Evolutionary conservation across 2,329 filamentous ascomycete genomes (phyloP), one percentile per base, ranked within the genome.

Genomic region (Chrysosporium keratinophilum): DNA sequence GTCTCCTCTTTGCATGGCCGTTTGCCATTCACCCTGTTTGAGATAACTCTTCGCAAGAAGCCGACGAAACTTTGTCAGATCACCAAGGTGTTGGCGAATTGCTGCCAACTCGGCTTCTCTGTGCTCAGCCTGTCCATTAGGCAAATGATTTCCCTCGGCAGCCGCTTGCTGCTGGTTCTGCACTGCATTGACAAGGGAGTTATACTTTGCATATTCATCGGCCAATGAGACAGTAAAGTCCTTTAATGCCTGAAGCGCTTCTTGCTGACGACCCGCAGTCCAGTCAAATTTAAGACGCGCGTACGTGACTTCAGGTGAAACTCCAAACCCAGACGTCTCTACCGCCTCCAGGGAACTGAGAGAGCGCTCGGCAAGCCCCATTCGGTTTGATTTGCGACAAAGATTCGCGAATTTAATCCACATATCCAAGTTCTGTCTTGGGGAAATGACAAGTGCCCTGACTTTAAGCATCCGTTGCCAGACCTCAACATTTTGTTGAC

Each of bases 341-440:
- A 88, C 82, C 46, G 84, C 86, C 54, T 96, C 85, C n/a, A 98
- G 76, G 57, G 88, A 88, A 67, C 93, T 90, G 51, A 99, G 75
- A 10, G 90, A 94, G 72, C 95, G 94, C 72, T 98, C 93, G 0
- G 93, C 93, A 47, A 99, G 79, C 9, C 93, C 91, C 78, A 91
- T 90, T 31, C 93, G 85, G 55, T 88, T 87, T 43, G 91, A 95
- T 70, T 98, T 99, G 63, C 94, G 87, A 70, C 94, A 99, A 5
- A 98, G 81, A 63, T 97, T 98, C 63, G 93, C 88, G 67, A 96
- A 98, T 68, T 98, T 99, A 75, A 98, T 97, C 83, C 90, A 96
- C 89, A 98, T 98, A 64, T 95, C 87, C 76, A 95, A 88, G 64
- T 96, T 96, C 67, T 99, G 90, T 34, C 82, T 82, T 0, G 94